Evolutionary conservation across 345 rosid species (phyloP), one percentile per base, ranked within the genome.

Genomic region (Gossypium rotundifolium): DNA sequence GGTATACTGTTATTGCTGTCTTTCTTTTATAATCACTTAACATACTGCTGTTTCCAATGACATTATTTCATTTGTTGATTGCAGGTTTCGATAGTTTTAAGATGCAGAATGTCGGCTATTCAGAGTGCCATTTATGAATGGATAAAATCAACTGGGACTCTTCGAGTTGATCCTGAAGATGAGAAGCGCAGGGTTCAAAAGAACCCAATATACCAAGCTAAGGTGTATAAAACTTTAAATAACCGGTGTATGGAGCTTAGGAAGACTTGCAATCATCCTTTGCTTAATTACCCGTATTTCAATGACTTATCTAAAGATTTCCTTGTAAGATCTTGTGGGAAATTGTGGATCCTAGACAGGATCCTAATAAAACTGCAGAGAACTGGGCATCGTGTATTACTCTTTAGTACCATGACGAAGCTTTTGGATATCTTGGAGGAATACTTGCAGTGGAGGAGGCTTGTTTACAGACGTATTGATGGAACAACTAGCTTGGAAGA

Each of bases 211-310:
- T 93, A 96, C 81, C 96, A 89, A 83, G 85, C 94, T 72, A 90
- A 87, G 87, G 81, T 87, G 76, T 91, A 85, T 70, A 90, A 65
- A 80, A 83, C 97, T 76, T 73, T 96, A 77, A 90, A 91, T 82
- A 96, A 96, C 84, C 88, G 99, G 81, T 96, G 99, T 84, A 96
- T 96, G 99, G 99, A 96, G 87, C 92, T 96, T 76, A 86, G 99
- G 58, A 96, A 96, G 83, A 77, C 91, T 55, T 95, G 99, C 88
- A 95, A 95, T 72, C 99, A 96, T 83, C 99, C 99, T 78, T 83
- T 96, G 82, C 97, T 96, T 46, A 93, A 91, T 85, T 96, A 93
- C 79, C 99, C 99, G 27, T 93, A 93, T 80, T 93, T 80, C 77
- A 91, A 74, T n/a, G 95, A 96, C 77, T 71, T 89, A 0, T 96